Evolutionary conservation across 2,329 filamentous ascomycete genomes (phyloP).

Genomic region (Talaromyces sp.): DNA sequence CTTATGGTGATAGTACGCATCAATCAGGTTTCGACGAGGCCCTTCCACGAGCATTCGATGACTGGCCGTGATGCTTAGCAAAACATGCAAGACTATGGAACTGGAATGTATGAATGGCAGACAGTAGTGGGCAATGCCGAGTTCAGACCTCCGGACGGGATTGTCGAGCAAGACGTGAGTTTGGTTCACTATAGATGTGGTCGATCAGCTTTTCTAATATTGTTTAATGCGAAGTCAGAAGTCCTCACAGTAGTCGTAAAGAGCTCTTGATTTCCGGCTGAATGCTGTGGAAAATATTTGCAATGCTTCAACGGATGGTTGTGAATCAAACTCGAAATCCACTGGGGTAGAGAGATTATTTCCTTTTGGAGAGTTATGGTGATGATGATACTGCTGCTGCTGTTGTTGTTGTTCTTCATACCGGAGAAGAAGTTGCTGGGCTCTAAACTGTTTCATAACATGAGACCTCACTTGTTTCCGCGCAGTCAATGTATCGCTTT

Average conservation of each 20-base stretch:
- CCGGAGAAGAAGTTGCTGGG: neutral
- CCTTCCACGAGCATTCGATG: slow-evolving; percentile 3
- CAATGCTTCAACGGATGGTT: neutral
- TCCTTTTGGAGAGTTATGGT: too few relatives aligned
- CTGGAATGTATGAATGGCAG: neutral
- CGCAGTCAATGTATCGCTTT: neutral
- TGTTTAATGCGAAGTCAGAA: neutral
- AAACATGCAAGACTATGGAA: neutral
- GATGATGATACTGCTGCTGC: neutral
- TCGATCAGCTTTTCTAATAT: neutral
- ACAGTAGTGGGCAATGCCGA: slow-evolving; percentile 1
- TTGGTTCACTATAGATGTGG: neutral
- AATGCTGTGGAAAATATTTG: neutral
- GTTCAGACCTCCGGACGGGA: neutral
- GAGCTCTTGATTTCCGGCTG: neutral
- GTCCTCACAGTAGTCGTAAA: neutral
- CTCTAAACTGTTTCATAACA: neutral
- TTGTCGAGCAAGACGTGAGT: neutral
- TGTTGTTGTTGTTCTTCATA: neutral
- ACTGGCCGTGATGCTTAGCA: neutral
- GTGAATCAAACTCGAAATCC: neutral
- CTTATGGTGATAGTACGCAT: neutral
- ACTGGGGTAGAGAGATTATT: neutral
- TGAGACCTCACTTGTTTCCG: neutral
- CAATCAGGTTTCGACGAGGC: neutral